Base-by-base conservation (phyloP, 2,329 filamentous ascomycete species). In the Sphaerulina vaccinii region DNA sequence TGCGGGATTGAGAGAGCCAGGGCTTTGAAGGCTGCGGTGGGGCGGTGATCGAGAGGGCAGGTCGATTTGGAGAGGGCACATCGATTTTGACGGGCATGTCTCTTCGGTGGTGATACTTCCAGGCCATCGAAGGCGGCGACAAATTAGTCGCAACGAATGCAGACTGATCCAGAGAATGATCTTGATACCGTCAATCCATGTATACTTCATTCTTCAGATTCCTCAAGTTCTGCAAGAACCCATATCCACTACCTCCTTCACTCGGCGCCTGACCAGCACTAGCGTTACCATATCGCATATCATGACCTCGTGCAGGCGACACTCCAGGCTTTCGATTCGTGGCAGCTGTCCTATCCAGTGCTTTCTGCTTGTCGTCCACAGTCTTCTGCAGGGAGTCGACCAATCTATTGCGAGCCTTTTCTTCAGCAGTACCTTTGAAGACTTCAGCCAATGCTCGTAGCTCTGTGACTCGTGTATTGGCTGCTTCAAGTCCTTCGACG, bases 371-470 rank as follows among this genome's bases (percentile, higher is more conserved):
- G 19, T 96, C 92, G 65, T 96, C 90, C 1, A 96, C 88, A 71
- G 89, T 79, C 74, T 84, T 90, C 27, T 84, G 83, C 62, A 99
- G 70, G 45, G 80, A 79, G 58, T 97, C 92, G 15, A 99, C 85
- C 67, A 96, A 90, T 64, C 83, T 87, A 8, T 74, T 74, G 47
- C 93, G 78, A 5, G 90, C 89, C 71, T 88, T 95, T 69, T 97
- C 93, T 73, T 99, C 93, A 0, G 88, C 87, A 2, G 93, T 96
- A n/a, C 90, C 90, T 68, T 87, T 92, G 91, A 93, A 99, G 18
- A 99, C 84, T n/a, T 73, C 73, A 3, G 84, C 83, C 57, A 97
- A 72, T 56, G 84, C 80, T 64, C 90, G 85, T 50, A 97, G 77
- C 65, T 88, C 83, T 64, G 90, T 85, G 11, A 97, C 84, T 38